These are phyloP conservation scores for Penicillium tannophilum DNA, from an alignment of 495 filamentous ascomycete genomes.

Conservation along the genomic window DNA sequence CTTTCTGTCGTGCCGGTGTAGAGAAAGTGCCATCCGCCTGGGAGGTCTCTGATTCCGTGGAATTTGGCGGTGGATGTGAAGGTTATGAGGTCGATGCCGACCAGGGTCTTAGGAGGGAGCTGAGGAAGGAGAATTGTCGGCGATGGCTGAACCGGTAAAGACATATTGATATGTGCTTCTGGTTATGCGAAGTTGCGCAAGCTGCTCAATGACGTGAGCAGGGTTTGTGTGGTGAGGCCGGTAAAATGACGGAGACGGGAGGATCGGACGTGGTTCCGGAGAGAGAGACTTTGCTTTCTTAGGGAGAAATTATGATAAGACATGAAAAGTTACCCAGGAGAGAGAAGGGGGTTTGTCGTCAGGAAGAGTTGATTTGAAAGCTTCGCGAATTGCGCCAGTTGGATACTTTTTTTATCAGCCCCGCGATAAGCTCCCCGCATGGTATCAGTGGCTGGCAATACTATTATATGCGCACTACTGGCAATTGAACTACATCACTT, in stretches of 20 bases:
- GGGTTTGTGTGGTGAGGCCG: neutral
- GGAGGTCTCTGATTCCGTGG: slow-evolving; percentile 60
- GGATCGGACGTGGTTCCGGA: neutral
- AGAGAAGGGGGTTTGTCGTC: neutral
- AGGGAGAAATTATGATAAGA: neutral
- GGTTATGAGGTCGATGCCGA: slow-evolving; percentile 56
- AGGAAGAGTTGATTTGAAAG: neutral
- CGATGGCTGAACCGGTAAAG: slow-evolving; percentile 33
- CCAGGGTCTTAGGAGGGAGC: slow-evolving; percentile 52
- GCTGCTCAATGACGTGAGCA: neutral
- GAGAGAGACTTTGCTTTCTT: neutral
- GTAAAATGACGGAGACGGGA: neutral
- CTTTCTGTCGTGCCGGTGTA: slow-evolving; percentile 60
- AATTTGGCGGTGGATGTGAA: slow-evolving; percentile 58
- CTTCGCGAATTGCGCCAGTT: neutral
- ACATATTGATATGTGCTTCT: neutral
- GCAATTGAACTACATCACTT: neutral
- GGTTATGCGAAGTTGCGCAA: neutral
- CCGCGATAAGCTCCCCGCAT: slow-evolving; percentile 21
- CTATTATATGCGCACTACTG: too few species aligned
- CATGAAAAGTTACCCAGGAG: neutral
- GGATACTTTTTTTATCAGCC: slow-evolving; percentile 19
- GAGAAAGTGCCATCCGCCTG: slow-evolving; percentile 61
- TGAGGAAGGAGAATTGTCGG: slow-evolving; percentile 50
- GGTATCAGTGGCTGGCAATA: neutral